These are phyloP conservation scores for Astrocystis sublimbata DNA, from an alignment of 495 filamentous ascomycete genomes.

Conservation along the genomic window DNA sequence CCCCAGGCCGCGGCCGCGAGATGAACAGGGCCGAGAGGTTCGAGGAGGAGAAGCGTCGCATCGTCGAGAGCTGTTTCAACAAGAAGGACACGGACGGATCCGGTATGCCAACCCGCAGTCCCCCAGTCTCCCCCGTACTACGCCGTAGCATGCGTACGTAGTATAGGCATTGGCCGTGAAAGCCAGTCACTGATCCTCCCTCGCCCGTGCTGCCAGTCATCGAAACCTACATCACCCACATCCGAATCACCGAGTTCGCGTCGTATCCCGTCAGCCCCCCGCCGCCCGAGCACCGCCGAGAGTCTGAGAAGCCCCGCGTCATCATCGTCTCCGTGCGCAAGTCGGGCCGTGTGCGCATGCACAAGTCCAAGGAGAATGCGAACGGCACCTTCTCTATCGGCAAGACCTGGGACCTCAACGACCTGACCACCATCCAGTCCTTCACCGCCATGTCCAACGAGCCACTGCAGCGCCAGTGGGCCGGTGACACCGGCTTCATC, in stretches of 20 bases:
- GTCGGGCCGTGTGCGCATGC: constrained; percentile 89
- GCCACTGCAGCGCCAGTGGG: constrained; percentile 72
- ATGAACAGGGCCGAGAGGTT: constrained; percentile 81
- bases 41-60: constrained; percentile 92
- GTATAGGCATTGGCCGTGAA: too few relatives aligned
- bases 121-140: not conserved
- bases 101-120: constrained; percentile 52
- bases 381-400: constrained; percentile 96
- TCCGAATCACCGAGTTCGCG: constrained; percentile 82
- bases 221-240: constrained; percentile 98
- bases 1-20: constrained; percentile 37
- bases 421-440: constrained; percentile 77
- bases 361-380: constrained; percentile 93
- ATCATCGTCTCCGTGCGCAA: constrained; percentile 91
- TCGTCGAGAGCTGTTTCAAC: constrained; percentile 86
- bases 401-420: constrained; percentile 95
- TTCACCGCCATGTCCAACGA: constrained; percentile 64
- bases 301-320: constrained; percentile 83
- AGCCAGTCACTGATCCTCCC: not conserved
- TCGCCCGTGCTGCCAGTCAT: constrained; percentile 56
- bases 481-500: constrained; percentile 78
- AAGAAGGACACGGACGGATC: constrained; percentile 83
- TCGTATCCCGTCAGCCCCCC: constrained; percentile 81
- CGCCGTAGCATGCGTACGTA: too few relatives aligned
- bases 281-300: constrained; percentile 65